These are phyloP conservation scores for Ganoderma sp. DNA, from an alignment of 1,284 basidiomycete genomes.

Conservation along the genomic window DNA sequence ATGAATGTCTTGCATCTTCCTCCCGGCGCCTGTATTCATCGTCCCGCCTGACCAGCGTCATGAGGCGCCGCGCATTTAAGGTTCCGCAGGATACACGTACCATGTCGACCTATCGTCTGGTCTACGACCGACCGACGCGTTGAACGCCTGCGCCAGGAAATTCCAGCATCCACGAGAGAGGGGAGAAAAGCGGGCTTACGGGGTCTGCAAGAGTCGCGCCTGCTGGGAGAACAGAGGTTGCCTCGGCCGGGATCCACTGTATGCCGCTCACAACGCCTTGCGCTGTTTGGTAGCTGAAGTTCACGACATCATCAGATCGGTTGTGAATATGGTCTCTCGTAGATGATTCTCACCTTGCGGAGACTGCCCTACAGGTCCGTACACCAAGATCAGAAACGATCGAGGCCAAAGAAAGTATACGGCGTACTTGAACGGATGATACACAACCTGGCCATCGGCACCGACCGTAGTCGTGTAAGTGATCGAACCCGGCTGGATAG, in stretches of 20 bases:
- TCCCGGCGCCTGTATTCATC: constrained; percentile 62
- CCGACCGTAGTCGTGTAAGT: constrained; percentile 70
- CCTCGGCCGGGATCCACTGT: constrained; percentile 77
- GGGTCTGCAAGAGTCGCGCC: constrained; percentile 64
- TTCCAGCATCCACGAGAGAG: constrained; percentile 48
- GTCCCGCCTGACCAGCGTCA: constrained; percentile 51
- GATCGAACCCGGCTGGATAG: constrained; percentile 61
- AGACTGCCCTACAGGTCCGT: constrained; percentile 56
- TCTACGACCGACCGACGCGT: constrained; percentile 57
- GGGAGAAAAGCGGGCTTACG: constrained; percentile 44
- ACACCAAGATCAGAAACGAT: constrained; percentile 25
- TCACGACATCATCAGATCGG: not conserved
- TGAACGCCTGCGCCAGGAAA: constrained; percentile 39
- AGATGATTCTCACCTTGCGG: constrained; percentile 58
- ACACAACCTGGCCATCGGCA: constrained; percentile 63
- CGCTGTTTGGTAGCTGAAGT: constrained; percentile 68
- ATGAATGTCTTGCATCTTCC: constrained; percentile 36
- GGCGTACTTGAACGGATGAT: constrained; percentile 74
- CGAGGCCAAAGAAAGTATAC: constrained; percentile 8
- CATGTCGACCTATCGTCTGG: constrained; percentile 27
- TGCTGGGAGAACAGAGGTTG: constrained; percentile 60
- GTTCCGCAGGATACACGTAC: constrained; percentile 12
- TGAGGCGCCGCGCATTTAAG: constrained; percentile 4
- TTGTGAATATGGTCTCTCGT: not conserved
- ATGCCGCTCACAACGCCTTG: constrained; percentile 71